Base-by-base conservation (phyloP, 2,329 filamentous ascomycete species). In the Fusarium annulatum region DNA sequence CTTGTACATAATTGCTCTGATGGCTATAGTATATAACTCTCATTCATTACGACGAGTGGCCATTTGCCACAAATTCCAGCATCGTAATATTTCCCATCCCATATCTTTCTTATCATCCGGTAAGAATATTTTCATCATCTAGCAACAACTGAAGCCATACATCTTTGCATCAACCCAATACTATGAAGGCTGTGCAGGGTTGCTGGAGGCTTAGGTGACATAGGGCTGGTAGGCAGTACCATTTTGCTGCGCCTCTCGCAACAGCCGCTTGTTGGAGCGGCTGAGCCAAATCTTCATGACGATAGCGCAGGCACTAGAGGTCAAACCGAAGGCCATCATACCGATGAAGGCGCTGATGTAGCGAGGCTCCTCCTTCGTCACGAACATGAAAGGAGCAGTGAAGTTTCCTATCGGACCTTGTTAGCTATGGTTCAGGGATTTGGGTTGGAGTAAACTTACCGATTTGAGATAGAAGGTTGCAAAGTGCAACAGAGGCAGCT, bases 261-360 rank as follows among this genome's bases (percentile, higher is more conserved):
- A 46, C 1, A 67, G 14, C 8, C 64, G 21, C 64, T 67, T 67
- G 28, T 67, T 67, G 12, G 63, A 67, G 1, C 63, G 57, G 9
- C 41, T 36, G 2, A 67, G 64, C 64, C 64, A 67, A 10, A 67
- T 51, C 64, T 67, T 67, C 45, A 67, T 58, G 2, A 21, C 28
- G 5, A 67, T 38, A 5, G 64, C 64, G 8, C 64, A 67, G 9
- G 63, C 64, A 26, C 53, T 52, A 0, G 64, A 67, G 0, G 64
- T 23, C 1, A 67, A 41, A 12, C 64, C 64, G 4, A 67, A 60
- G 6, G 64, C 63, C 64, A 67, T 67, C 64, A 67, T 67, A 2
- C 64, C 64, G 7, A 67, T 67, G 19, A 67, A 67, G 26, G 64
- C 64, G 34, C 64, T 67, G 23, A 67, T 33, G 2, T 67, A 67